Conservation (phyloP, 495 filamentous ascomycete genomes). For the Talaromyces liani region DNA sequence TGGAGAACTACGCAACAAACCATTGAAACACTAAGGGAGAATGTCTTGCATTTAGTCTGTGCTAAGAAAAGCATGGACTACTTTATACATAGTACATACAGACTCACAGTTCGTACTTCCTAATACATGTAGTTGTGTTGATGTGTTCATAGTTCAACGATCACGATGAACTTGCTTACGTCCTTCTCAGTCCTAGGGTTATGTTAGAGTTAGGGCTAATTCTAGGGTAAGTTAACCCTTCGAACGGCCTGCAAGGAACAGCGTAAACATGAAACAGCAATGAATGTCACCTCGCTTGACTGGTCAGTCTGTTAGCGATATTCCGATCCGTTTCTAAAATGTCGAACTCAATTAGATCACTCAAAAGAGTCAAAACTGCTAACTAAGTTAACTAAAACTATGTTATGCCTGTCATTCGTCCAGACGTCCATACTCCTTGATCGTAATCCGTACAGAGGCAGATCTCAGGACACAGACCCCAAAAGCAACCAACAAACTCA, state of each 20-base stretch:
- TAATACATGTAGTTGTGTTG: too few relatives aligned
- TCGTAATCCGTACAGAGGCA: not conserved
- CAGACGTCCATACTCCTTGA: not conserved
- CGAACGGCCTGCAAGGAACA: too few relatives aligned
- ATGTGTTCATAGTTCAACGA: too few relatives aligned
- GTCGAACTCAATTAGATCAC: not conserved
- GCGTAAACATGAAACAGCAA: too few relatives aligned
- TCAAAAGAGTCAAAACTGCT: too few relatives aligned
- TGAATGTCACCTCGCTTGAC: not conserved
- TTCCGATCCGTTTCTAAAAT: not conserved
- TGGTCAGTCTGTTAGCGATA: not conserved
- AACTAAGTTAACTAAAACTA: too few relatives aligned
- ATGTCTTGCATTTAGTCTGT: not conserved
- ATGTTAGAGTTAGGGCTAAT: not conserved
- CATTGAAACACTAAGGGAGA: not conserved
- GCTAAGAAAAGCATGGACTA: not conserved
- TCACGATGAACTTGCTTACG: too few relatives aligned
- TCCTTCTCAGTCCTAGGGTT: too few relatives aligned
- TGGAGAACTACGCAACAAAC: not conserved
- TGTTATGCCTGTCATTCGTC: not conserved
- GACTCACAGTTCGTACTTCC: too few relatives aligned
- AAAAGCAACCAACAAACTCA: too few relatives aligned
- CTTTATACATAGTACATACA: not conserved
- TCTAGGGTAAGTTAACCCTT: not conserved
- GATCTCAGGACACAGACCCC: not conserved